Base-by-base conservation (phyloP, 2,329 filamentous ascomycete species). In the Uncinocarpus reesii region DNA sequence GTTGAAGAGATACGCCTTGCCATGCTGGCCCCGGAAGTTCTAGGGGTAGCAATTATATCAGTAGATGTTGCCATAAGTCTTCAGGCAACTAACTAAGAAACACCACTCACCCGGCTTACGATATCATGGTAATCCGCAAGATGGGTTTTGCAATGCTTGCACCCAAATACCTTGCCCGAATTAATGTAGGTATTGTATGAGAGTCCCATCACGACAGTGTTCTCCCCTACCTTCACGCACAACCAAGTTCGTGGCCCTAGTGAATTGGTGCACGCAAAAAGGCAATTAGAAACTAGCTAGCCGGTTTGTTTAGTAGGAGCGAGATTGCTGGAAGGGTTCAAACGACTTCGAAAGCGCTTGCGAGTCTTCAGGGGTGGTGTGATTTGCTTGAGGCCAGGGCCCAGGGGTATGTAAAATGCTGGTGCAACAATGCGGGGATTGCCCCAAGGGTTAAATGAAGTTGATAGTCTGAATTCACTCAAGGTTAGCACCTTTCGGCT, bases 11-110 rank as follows among this genome's bases (percentile, higher is more conserved):
- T 89, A 98, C 48, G 92, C 92, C 71, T 96, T 96, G 64, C 92
- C 92, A 67, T 96, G 90, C 67, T 96, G 90, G 61, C 92, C 92
- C 53, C 92, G 87, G 73, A 98, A 98, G 71, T 94, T 95, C 88
- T 96, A 65, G 15, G 7, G 21, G 3, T 21, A 51, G 16, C 6
- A 10, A 24, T 5, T 15, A 42, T 16, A 32, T 48, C n/a, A 51
- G 42, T 8, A 45, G 29, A 28, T 16, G 23, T 28, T 24, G 24
- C 24, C 15, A 7, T 32, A 43, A 15, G 43, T 29, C n/a, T 26
- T 16, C 8, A 15, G 10, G 5, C n/a, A 21, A n/a, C 15, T 20
- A 35, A 23, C 23, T 1, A 11, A 16, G 35, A 16, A 46, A 21
- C 24, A 36, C 48, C 36, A 69, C 83, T 61, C 72, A 96, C 90